Base-by-base conservation (phyloP, 2,329 filamentous ascomycete species). In the Boeremia lycopersici region DNA sequence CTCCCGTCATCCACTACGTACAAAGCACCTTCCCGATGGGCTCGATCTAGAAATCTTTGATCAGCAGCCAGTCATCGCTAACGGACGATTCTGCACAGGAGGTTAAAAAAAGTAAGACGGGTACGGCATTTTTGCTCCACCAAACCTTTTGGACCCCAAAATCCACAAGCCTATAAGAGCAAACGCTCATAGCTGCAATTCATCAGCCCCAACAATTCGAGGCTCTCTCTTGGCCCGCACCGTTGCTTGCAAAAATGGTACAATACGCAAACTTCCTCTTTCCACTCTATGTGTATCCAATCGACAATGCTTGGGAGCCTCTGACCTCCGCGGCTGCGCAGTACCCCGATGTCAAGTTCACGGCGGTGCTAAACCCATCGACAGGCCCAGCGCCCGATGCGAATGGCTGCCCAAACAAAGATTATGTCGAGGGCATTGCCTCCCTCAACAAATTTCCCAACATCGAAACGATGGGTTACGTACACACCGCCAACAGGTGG, bases 261-360 rank as follows among this genome's bases (percentile, higher is more conserved):
- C 46, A 55, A 35, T 52, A 51, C 53, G 53, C 53, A 3, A 56
- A 56, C 30, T 48, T 56, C 28, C 48, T 56, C 15, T 56, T 56
- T 15, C 53, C 53, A 6, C 48, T 56, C 17, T 56, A 56, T 29
- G 36, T 56, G 4, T 52, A 56, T 33, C 53, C 53, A 2, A 39
- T 48, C 42, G 40, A 52, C 31, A 55, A 55, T 38, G 31, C 38
- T 10, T 56, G 53, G 53, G 47, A 56, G 30, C 48, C 53, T 2
- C 6, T 56, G 28, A 51, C 43, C 19, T 47, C 47, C 17, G 53
- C 53, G 9, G 53, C 53, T 8, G 43, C 48, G 15, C 42, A 52
- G 13, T 56, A 56, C 17, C 53, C 53, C 1, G 53, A 56, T 10
- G 25, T 56, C 23, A 56, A 47, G 1, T 56, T 56, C 29, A 51